A percentile compares a stretch with the other conserved stretches of the same genome.
Conservation (phyloP, 495 filamentous ascomycete genomes). For the Talaromyces adpressus region DNA sequence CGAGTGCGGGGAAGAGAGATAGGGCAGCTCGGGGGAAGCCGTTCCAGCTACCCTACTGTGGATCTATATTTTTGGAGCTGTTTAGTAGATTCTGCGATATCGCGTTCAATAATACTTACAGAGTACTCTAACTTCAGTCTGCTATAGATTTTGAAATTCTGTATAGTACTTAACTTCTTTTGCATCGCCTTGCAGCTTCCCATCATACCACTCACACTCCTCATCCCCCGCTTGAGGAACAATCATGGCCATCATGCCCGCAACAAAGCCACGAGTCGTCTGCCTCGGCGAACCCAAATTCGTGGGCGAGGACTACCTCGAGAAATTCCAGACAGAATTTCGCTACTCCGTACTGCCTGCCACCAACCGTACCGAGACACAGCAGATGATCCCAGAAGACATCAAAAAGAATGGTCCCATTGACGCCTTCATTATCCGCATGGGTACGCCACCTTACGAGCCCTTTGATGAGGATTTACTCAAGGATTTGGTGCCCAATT, state of each 20-base stretch:
- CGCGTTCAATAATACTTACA: neutral
- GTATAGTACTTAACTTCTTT: neutral
- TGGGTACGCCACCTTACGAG: slow-evolving; percentile 32
- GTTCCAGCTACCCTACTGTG: neutral
- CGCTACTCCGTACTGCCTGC: slow-evolving; percentile 15
- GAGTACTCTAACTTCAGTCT: neutral
- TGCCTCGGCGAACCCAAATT: slow-evolving; percentile 11
- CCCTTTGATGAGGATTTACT: slow-evolving; percentile 32
- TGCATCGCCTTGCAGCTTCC: no score
- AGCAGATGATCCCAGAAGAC: slow-evolving; percentile 10
- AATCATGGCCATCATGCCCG: neutral
- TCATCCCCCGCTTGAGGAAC: neutral
- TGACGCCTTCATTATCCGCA: slow-evolving; percentile 29
- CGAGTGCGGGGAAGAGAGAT: neutral
- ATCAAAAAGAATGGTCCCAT: slow-evolving; percentile 20
- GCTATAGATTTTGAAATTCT: no score
- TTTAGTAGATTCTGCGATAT: neutral
- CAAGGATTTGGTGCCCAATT: slow-evolving; percentile 15
- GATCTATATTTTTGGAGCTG: neutral
- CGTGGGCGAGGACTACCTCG: slow-evolving; percentile 10
- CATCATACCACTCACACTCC: no score
- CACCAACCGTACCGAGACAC: slow-evolving; percentile 14
- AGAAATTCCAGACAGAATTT: slow-evolving; percentile 12
- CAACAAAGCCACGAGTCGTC: slow-evolving; percentile 15
- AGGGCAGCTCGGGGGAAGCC: slow-evolving; percentile 1